Evolutionary conservation across 2,329 filamentous ascomycete species (phyloP).

Genomic region (Pyrenochaeta sp.): DNA sequence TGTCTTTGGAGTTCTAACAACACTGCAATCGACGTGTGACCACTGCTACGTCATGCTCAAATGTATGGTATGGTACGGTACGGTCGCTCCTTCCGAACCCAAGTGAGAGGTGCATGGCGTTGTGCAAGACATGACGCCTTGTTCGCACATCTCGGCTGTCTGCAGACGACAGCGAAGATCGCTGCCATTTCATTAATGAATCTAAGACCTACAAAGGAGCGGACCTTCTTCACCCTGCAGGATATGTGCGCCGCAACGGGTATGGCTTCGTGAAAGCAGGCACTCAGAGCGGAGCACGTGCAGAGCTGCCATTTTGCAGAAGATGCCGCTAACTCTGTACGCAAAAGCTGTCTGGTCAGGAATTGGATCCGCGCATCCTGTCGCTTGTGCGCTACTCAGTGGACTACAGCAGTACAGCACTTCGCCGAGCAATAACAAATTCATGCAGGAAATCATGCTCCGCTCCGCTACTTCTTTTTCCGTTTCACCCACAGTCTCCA

Average conservation of each 20-base stretch:
- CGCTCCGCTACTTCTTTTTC: neutral
- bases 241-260: conserved; percentile 14
- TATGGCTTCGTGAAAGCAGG: conserved; percentile 8
- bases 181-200: neutral
- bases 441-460: neutral
- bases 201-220: conserved; percentile 3
- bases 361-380: neutral
- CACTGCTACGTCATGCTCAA: neutral
- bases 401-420: neutral
- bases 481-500: neutral
- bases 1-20: neutral
- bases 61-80: neutral
- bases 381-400: conserved; percentile 9
- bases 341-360: conserved; percentile 3
- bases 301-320: conserved; percentile 1
- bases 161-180: no score
- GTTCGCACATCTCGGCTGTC: no score
- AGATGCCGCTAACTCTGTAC: neutral
- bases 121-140: neutral
- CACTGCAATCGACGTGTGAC: neutral
- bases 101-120: neutral
- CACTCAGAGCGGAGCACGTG: conserved; percentile 11
- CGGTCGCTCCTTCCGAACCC: neutral
- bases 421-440: neutral
- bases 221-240: conserved; percentile 17